Conservation (phyloP, 2,329 filamentous ascomycete species). For the Pseudocercospora crystallina region DNA sequence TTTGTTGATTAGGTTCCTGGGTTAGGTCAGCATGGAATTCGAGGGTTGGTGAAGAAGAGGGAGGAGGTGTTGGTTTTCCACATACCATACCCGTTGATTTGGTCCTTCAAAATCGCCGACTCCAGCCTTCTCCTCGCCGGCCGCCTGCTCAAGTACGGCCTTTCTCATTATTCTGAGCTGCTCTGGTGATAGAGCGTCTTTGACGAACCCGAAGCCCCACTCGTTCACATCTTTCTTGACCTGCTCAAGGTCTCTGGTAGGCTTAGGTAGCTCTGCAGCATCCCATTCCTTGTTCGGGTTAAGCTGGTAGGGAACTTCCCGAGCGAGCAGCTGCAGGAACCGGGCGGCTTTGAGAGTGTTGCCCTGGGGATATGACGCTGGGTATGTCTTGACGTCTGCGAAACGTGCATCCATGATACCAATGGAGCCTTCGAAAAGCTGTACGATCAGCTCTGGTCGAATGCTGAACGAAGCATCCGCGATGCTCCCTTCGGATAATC, state of each 20-base stretch:
- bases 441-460: neutral
- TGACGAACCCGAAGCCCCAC: constrained; percentile 1
- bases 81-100: constrained; percentile 1
- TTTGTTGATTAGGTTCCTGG: constrained; percentile 5
- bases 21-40: neutral
- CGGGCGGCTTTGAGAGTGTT: neutral
- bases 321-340: constrained; percentile 1
- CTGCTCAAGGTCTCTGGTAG: constrained; percentile 1
- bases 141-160: neutral
- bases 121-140: constrained; percentile 1
- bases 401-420: neutral
- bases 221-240: constrained; percentile 3
- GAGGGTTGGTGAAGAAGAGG: neutral
- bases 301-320: neutral
- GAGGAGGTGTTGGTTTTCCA: neutral
- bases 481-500: neutral
- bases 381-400: neutral
- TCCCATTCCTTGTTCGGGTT: constrained; percentile 1
- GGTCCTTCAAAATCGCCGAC: neutral
- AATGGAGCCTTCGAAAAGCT: neutral
- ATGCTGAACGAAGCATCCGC: neutral
- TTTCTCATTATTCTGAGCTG: neutral
- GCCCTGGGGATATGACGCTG: neutral
- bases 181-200: neutral
- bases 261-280: neutral